phyloP scores from a whole-genome alignment of 352 stramenopile species.

The Phytophthora multivora region DNA sequence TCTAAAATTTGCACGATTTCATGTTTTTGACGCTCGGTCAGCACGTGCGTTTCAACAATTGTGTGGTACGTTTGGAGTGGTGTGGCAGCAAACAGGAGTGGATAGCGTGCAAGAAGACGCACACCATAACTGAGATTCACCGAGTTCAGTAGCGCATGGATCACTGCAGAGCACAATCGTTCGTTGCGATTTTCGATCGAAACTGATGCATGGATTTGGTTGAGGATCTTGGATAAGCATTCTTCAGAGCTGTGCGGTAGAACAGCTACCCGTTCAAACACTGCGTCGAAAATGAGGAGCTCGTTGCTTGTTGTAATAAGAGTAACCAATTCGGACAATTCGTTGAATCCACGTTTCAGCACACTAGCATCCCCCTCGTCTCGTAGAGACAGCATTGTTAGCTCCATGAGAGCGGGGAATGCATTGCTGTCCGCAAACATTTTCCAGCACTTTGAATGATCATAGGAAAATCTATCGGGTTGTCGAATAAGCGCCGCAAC shows the following conservation, averaged over 20 bases:
- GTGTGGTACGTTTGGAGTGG: constrained; percentile 79
- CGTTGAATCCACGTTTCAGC: constrained; percentile 31
- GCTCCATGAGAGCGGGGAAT: constrained; percentile 51
- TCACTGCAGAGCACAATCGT: constrained; percentile 57
- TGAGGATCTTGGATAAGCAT: constrained; percentile 52
- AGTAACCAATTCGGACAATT: constrained; percentile 52
- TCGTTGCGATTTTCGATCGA: constrained; percentile 52
- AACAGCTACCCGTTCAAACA: constrained; percentile 47
- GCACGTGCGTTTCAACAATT: constrained; percentile 72
- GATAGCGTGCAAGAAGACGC: constrained; percentile 61
- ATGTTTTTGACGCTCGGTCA: constrained; percentile 67
- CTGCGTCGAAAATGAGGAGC: constrained; percentile 37
- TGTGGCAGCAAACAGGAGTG: constrained; percentile 64
- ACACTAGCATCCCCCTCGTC: background rate
- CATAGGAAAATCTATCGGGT: constrained; percentile 50
- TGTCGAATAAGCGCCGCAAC: constrained; percentile 54
- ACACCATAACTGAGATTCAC: constrained; percentile 62
- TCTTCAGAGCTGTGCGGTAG: constrained; percentile 32
- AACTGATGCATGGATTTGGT: constrained; percentile 51
- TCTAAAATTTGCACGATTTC: constrained; percentile 79
- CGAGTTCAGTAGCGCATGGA: constrained; percentile 73
- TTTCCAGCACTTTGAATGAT: constrained; percentile 61
- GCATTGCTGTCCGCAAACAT: constrained; percentile 59
- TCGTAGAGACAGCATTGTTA: constrained; percentile 50
- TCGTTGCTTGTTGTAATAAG: constrained; percentile 53